A percentile compares a stretch with the other conserved stretches of the same genome.
phyloP scores from a whole-genome alignment of 352 stramenopile genomes.

The Pythium plurisporium region DNA sequence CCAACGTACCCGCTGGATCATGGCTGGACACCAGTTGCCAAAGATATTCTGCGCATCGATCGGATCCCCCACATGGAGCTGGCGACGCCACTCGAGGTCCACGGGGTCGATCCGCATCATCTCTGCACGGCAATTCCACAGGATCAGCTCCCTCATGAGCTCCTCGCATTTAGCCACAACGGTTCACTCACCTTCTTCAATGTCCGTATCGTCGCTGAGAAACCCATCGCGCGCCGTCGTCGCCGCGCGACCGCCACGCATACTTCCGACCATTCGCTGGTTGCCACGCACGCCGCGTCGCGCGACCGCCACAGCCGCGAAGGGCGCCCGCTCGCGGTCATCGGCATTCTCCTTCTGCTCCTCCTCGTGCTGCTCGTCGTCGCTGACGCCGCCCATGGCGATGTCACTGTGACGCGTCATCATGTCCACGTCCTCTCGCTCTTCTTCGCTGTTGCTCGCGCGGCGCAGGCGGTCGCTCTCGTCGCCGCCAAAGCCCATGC shows the following conservation, averaged over 20 bases:
- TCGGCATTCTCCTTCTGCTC: neutral
- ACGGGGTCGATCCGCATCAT: constrained; percentile 78
- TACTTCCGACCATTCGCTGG: neutral
- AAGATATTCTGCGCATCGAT: constrained; percentile 81
- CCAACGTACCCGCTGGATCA: constrained; percentile 35
- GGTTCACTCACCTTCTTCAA: constrained; percentile 65
- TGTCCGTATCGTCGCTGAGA: constrained; percentile 61
- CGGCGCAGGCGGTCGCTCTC: constrained; percentile 13
- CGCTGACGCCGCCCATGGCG: constrained; percentile 16
- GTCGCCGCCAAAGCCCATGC: constrained; percentile 29
- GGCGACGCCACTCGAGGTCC: constrained; percentile 64
- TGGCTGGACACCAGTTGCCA: constrained; percentile 78
- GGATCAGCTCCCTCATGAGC: neutral
- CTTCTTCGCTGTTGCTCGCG: constrained; percentile 13
- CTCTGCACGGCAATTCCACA: constrained; percentile 27
- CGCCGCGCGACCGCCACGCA: neutral
- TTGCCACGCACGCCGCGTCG: neutral
- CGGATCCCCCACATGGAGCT: constrained; percentile 57
- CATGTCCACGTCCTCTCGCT: constrained; percentile 13
- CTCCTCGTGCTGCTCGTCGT: neutral
- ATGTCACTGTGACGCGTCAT: constrained; percentile 7
- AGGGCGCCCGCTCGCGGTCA: neutral
- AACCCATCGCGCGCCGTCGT: constrained; percentile 3
- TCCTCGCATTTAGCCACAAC: neutral
- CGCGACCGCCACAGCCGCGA: too few relatives aligned